Percentiles rank a stretch among this genome's conserved stretches.
Evolutionary conservation across 257 asterid species (phyloP).

Genomic region (Ocimum tenuiflorum): DNA sequence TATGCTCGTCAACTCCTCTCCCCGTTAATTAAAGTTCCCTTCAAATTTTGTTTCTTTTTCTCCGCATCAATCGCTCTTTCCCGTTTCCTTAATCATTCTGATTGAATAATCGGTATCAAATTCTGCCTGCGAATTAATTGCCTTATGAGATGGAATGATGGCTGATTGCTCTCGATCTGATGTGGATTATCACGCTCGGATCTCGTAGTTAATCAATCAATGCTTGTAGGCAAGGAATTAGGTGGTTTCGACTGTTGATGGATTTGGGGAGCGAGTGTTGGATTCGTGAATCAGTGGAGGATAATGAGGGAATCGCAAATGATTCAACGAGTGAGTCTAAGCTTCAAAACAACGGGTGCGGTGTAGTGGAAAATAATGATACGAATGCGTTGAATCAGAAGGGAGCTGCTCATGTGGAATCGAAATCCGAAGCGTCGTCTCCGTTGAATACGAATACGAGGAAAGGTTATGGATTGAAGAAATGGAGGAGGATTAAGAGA

Average conservation of each 20-base stretch:
- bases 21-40: constrained; percentile 11
- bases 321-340: constrained; percentile 22
- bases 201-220: neutral
- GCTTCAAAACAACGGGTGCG: constrained; percentile 33
- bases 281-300: constrained; percentile 40
- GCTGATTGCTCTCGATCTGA: constrained; percentile 64
- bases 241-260: constrained; percentile 25
- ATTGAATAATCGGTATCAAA: constrained; percentile 16
- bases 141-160: constrained; percentile 50
- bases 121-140: neutral
- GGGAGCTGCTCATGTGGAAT: constrained; percentile 12
- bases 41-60: constrained; percentile 14
- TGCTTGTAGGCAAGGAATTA: neutral
- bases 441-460: neutral
- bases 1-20: constrained; percentile 32
- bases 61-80: constrained; percentile 13
- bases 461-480: constrained; percentile 62
- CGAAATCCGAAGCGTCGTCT: neutral
- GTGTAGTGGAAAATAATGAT: constrained; percentile 17
- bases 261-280: constrained; percentile 43
- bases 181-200: constrained; percentile 26
- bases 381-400: neutral
- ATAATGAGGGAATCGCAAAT: constrained; percentile 32
- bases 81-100: constrained; percentile 14
- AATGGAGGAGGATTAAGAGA: constrained; percentile 77